These are phyloP conservation scores for Penicillium arizonense DNA, from an alignment of 495 filamentous ascomycete species.

Conservation along the genomic window DNA sequence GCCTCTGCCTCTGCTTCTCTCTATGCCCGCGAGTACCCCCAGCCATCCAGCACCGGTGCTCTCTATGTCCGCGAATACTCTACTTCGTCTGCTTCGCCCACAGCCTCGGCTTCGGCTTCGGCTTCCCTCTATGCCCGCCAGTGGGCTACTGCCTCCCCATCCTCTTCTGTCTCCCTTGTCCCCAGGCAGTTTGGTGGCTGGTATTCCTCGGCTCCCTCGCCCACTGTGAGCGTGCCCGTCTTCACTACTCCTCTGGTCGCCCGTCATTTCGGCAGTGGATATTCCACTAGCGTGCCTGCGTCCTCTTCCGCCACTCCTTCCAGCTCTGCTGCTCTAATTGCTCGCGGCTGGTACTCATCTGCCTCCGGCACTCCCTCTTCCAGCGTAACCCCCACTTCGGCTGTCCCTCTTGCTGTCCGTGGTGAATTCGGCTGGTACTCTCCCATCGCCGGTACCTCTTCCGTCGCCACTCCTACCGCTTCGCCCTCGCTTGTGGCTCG, in stretches of 20 bases:
- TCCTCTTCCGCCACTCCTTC: background rate
- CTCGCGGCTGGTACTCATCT: constrained; percentile 9
- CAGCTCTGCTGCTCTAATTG: constrained; percentile 5
- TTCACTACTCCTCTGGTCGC: constrained; percentile 10
- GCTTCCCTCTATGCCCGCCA: background rate
- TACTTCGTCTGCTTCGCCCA: background rate
- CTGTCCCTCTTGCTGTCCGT: constrained; percentile 9
- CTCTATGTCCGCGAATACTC: background rate
- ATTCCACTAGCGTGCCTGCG: background rate
- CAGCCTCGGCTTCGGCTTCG: background rate
- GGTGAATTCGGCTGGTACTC: constrained; percentile 6
- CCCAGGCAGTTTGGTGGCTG: background rate
- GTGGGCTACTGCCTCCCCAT: too few species aligned
- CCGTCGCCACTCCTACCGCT: constrained; percentile 4
- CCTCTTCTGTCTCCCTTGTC: too few species aligned
- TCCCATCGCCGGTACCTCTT: background rate
- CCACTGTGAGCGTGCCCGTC: background rate
- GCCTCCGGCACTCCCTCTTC: constrained; percentile 3
- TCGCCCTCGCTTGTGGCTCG: background rate
- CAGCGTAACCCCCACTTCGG: constrained; percentile 1
- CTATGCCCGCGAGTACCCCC: background rate
- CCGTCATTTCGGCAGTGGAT: constrained; percentile 8
- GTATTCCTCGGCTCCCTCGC: constrained; percentile 1
- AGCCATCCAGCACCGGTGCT: background rate
- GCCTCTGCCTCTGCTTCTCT: background rate